These are phyloP conservation scores for Leishmania martiniquensis DNA, from an alignment of 208 protist genomes.

Conservation along the genomic window DNA sequence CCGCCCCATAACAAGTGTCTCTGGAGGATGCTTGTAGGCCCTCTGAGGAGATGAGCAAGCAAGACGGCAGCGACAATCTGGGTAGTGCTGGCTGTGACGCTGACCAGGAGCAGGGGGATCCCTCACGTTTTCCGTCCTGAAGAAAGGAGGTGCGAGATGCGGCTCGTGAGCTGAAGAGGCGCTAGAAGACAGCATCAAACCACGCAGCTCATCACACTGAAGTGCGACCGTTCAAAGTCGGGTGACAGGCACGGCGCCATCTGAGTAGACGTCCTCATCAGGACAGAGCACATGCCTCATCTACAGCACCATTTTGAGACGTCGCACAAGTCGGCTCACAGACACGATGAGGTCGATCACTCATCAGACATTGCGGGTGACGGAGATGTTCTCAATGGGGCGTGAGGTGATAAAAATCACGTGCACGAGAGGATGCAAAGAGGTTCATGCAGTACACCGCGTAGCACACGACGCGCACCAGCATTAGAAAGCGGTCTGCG, in stretches of 20 bases:
- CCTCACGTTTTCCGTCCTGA: slow-evolving; percentile 34
- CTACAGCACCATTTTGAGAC: slow-evolving; percentile 33
- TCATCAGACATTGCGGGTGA: slow-evolving; percentile 37
- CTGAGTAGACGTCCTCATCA: slow-evolving; percentile 26
- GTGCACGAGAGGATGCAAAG: slow-evolving; percentile 49
- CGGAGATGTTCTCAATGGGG: slow-evolving; percentile 33
- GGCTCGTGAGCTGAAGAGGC: slow-evolving; percentile 34
- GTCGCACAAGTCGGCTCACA: slow-evolving; percentile 35
- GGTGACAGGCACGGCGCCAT: slow-evolving; percentile 27
- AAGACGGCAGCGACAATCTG: slow-evolving; percentile 40
- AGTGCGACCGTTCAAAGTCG: slow-evolving; percentile 22
- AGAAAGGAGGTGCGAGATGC: slow-evolving; percentile 33
- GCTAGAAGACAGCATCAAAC: slow-evolving; percentile 29
- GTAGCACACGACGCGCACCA: slow-evolving; percentile 15
- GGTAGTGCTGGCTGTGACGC: slow-evolving; percentile 38
- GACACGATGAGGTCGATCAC: slow-evolving; percentile 33
- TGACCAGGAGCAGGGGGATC: slow-evolving; percentile 40
- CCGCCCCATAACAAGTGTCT: slow-evolving; percentile 28
- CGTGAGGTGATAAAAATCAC: slow-evolving; percentile 50
- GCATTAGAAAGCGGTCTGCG: slow-evolving; percentile 16
- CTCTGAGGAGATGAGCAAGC: slow-evolving; percentile 37
- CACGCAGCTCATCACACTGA: slow-evolving; percentile 23
- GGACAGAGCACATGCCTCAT: slow-evolving; percentile 29
- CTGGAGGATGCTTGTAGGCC: slow-evolving; percentile 32
- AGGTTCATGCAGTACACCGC: slow-evolving; percentile 46